These are phyloP conservation scores for Cunninghamia lanceolata DNA, from an alignment of 75 land plant species.

Conservation along the genomic window DNA sequence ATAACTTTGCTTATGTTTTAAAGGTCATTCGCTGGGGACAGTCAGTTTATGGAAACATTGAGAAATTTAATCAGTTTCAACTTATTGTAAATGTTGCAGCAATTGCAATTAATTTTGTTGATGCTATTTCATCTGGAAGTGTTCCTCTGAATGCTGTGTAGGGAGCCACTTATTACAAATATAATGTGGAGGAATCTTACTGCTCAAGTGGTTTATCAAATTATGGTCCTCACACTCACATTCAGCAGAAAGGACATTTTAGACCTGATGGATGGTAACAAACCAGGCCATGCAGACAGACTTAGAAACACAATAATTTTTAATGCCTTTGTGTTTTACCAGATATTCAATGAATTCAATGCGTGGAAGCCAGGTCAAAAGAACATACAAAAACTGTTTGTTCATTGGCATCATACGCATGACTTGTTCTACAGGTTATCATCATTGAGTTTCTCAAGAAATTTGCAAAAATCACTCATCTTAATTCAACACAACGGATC, in stretches of 20 bases:
- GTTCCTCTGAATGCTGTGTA: slow-evolving; percentile 93
- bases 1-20: slow-evolving; percentile 93
- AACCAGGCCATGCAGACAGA: too few species aligned
- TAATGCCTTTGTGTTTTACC: slow-evolving; percentile 88
- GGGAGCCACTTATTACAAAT: slow-evolving; percentile 90
- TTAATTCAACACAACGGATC: slow-evolving; percentile 67
- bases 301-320: slow-evolving; percentile 79
- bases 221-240: slow-evolving; percentile 72
- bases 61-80: slow-evolving; percentile 96
- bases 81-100: slow-evolving; percentile 95
- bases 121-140: slow-evolving; percentile 75
- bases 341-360: slow-evolving; percentile 95
- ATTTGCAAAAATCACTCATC: too few species aligned
- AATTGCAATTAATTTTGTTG: slow-evolving; percentile 78
- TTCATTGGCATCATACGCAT: slow-evolving; percentile 69
- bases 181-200: slow-evolving; percentile 96
- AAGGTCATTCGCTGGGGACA: slow-evolving; percentile 99
- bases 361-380: slow-evolving; percentile 79
- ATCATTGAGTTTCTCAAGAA: slow-evolving; percentile 82
- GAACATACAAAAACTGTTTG: slow-evolving; percentile 63
- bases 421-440: slow-evolving; percentile 52
- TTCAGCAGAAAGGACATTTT: slow-evolving; percentile 61
- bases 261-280: slow-evolving; percentile 20
- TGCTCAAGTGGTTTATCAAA: too few species aligned
- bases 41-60: slow-evolving; percentile 93